Evolutionary conservation across 768 basidiomycete genomes (phyloP), one percentile per base, ranked within the genome.

Genomic region (Dentipellis sp.): DNA sequence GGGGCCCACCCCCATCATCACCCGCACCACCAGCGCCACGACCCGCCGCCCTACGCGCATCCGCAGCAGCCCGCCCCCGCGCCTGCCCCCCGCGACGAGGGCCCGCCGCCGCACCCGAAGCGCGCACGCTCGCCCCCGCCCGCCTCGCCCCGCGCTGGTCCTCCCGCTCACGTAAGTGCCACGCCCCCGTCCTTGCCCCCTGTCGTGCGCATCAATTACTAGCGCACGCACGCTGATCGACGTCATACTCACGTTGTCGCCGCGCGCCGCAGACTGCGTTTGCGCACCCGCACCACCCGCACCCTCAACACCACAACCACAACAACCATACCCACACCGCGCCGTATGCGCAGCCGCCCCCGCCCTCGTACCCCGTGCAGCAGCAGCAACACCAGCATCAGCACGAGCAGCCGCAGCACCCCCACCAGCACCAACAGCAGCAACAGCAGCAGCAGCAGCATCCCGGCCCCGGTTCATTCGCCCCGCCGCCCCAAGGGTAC

Each of bases 1-100:
- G 40, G 38, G 56, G 36, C 54, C 51, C 38, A 66, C 64, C 61
- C 64, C 45, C 63, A 66, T 10, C 58, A 61, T 36, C 57, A 59
- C 4, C 66, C 67, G 37, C 50, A 64, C 17, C 61, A 63, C 40
- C 59, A n/a, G n/a, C 62, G 53, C 63, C 65, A 11, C 54, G 62
- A 60, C 61, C 71, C 22, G 70, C 79, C 79, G 62, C 74, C 77
- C 50, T 81, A 81, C 58, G 75, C 70, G 21, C 74, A 74, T 29
- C 39, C 39, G 39, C 10, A 17, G 39, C 16, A 57, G 17, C 39
- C 39, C 39, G 39, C 61, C 58, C 45, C n/a, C n/a, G n/a, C n/a
- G n/a, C n/a, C 60, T 19, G 51, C 63, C 50, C 65, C 66, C 56
- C 56, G 62, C 54, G 64, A 68, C 51, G 53, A 72, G 5, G 72